phyloP scores from a whole-genome alignment of 305 asterid genomes.

The Fraxinus angustifolia region DNA sequence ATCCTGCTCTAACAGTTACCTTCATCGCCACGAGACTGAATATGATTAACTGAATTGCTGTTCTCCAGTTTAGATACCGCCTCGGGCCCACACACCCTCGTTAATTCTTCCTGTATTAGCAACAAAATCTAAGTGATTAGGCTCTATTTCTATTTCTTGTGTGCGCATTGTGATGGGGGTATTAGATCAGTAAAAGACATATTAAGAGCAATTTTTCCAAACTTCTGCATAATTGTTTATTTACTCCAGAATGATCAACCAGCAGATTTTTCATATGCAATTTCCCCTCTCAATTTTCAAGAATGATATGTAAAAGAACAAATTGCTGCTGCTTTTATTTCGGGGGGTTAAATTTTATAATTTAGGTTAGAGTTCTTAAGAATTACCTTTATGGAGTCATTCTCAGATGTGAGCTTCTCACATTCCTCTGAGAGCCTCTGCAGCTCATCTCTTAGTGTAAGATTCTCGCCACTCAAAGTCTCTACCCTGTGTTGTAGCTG shows the following conservation, averaged over 20 bases:
- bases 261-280: neutral
- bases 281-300: neutral
- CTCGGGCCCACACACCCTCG: conserved; percentile 59
- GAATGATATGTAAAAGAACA: neutral
- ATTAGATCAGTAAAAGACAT: neutral
- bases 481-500: conserved; percentile 85
- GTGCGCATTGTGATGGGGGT: neutral
- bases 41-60: conserved; percentile 29
- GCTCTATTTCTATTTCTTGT: neutral
- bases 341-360: neutral
- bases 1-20: conserved; percentile 44
- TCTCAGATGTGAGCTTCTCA: conserved; percentile 76
- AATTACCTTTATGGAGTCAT: conserved; percentile 63
- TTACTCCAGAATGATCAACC: neutral
- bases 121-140: conserved; percentile 4
- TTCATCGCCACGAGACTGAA: conserved; percentile 44
- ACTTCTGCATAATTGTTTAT: neutral
- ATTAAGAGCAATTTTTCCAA: neutral
- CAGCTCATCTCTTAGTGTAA: conserved; percentile 64
- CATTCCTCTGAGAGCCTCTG: conserved; percentile 85
- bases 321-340: neutral
- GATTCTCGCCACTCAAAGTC: conserved; percentile 60
- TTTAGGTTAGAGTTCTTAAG: neutral
- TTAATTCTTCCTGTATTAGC: conserved; percentile 67
- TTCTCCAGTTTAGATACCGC: conserved; percentile 53